A percentile compares a stretch with the other conserved stretches of the same genome.
These are phyloP conservation scores for Andrographis paniculata DNA, from an alignment of 305 asterid species.

Conservation along the genomic window DNA sequence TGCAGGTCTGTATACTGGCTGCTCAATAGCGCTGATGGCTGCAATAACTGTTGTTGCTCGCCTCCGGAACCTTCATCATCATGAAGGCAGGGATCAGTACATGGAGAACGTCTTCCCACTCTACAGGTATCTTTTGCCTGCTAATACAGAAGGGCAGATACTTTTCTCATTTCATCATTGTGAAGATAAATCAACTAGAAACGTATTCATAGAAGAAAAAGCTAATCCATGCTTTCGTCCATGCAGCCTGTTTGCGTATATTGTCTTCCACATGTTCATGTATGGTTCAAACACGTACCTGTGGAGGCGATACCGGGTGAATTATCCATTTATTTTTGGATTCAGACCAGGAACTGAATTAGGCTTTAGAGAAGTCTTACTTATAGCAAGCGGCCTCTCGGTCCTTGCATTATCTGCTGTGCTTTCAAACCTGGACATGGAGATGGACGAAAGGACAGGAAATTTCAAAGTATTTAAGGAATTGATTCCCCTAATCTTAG, in stretches of 20 bases:
- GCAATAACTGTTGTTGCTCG: conserved; percentile 34
- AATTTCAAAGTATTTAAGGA: conserved; percentile 40
- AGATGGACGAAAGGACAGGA: conserved; percentile 45
- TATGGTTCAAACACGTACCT: conserved; percentile 47
- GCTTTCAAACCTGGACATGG: conserved; percentile 72
- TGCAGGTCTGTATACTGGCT: conserved; percentile 56
- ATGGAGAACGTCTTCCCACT: conserved; percentile 62
- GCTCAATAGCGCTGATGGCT: conserved; percentile 49
- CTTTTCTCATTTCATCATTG: too few species aligned
- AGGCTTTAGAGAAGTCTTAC: conserved; percentile 67
- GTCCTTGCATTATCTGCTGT: conserved; percentile 53
- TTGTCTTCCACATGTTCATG: conserved; percentile 76
- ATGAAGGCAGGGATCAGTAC: conserved; percentile 33
- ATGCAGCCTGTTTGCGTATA: conserved; percentile 54
- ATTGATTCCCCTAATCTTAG: conserved; percentile 54
- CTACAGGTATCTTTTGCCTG: conserved; percentile 34
- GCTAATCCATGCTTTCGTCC: background rate
- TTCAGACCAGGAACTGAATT: conserved; percentile 60
- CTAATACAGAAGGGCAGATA: background rate
- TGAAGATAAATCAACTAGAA: too few species aligned
- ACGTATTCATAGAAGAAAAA: background rate
- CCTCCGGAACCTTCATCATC: conserved; percentile 38
- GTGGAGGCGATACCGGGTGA: conserved; percentile 71
- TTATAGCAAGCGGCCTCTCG: conserved; percentile 66
- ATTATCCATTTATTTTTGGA: conserved; percentile 75